These are phyloP conservation scores for Avena sativa DNA, from an alignment of 176 grass and related monocot species.

Conservation along the genomic window DNA sequence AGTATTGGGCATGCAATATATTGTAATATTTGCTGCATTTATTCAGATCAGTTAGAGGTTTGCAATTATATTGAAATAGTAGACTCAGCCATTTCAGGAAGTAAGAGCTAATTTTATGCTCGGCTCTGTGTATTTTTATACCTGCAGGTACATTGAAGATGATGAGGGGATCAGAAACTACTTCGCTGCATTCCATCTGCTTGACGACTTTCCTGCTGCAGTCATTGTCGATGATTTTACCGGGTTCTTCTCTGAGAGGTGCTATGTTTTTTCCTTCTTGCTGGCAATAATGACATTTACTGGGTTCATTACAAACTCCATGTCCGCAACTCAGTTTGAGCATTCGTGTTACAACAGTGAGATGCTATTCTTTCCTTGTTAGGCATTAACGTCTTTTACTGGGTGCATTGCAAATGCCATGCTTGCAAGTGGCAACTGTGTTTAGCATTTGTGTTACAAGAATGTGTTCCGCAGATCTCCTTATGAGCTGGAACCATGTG, in stretches of 20 bases:
- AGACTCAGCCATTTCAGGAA: background rate
- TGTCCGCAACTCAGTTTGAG: too few relatives aligned
- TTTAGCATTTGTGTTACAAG: background rate
- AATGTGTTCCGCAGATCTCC: background rate
- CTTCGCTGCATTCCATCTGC: constrained; percentile 88
- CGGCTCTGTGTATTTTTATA: constrained; percentile 6
- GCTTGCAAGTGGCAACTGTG: too few relatives aligned
- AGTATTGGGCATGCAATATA: background rate
- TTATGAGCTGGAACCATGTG: constrained; percentile 22
- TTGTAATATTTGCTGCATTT: background rate
- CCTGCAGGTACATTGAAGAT: constrained; percentile 77
- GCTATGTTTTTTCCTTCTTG: constrained; percentile 1
- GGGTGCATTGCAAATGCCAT: background rate
- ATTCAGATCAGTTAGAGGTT: background rate
- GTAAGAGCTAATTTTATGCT: background rate
- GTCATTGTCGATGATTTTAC: constrained; percentile 95
- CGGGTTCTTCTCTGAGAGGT: constrained; percentile 76
- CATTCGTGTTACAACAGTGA: background rate
- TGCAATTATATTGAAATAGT: background rate
- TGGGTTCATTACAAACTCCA: background rate
- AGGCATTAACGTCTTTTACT: background rate
- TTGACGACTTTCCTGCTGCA: constrained; percentile 66
- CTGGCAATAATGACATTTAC: constrained; percentile 5
- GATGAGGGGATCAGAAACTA: constrained; percentile 77
- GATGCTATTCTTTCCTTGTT: constrained; percentile 39